Evolutionary conservation across 208 protist species (phyloP), one percentile per base, ranked within the genome.

Genomic region (Naegleria lovaniensis): DNA sequence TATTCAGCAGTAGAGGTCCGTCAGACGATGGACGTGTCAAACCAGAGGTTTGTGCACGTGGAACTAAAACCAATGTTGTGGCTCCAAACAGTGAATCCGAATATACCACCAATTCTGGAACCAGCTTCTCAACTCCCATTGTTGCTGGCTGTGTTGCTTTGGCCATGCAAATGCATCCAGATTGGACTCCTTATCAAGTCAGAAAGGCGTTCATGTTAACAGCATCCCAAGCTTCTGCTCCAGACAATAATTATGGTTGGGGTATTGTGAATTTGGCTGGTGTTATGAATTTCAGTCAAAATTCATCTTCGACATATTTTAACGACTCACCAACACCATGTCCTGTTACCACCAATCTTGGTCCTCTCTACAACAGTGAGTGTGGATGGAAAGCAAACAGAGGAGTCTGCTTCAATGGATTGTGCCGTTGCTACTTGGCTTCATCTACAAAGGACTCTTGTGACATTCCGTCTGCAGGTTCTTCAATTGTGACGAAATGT

Each of bases 91-190:
- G 5, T n/a, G 51, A 33, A 29, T 67, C 4, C 67, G 48, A 15
- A 0, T 89, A 89, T 67, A 19, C 2, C 4, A 13, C 2, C 7
- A 40, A 29, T 43, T 41, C n/a, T 67, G 85, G 85, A 33, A 89
- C 85, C 11, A 51, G 36, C 19, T 89, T 89, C 38, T 22, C 85
- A 3, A 67, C 85, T n/a, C 85, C 85, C 38, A 25, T 89, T 15
- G 85, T 89, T 41, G 85, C 85, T 41, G 85, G 85, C 59, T 39
- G 36, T 48, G 48, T 67, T 38, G 41, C 85, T 9, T 67, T 89
- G 29, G 9, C 59, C 0, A 0, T 67, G 19, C 41, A 89, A 41
- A 25, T 6, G 29, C 5, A 89, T 89, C 85, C 85, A 40, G 15
- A 33, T 29, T 89, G 85, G 85, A 89, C 41, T 9, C 48, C 51